A percentile compares a stretch with the other conserved stretches of the same genome.
Evolutionary conservation across 345 rosid species (phyloP).

Genomic region (Boechera stricta): DNA sequence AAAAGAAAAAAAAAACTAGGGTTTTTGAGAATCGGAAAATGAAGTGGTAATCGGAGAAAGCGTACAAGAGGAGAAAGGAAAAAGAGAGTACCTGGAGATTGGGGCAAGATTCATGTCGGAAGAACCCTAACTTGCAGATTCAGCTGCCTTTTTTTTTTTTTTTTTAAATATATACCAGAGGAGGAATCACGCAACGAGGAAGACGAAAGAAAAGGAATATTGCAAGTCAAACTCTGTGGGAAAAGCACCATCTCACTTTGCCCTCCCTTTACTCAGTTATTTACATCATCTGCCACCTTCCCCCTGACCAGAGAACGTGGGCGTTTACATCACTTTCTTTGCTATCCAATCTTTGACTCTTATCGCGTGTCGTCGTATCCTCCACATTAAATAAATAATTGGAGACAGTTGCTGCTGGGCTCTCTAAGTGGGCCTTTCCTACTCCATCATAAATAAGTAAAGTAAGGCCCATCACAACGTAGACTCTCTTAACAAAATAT

Average conservation of each 20-base stretch:
- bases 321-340: constrained; percentile 13
- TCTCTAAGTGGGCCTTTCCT: constrained; percentile 3
- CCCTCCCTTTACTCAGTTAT: constrained; percentile 3
- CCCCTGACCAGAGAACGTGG: background rate
- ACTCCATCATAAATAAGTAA: background rate
- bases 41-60: constrained; percentile 12
- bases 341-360: constrained; percentile 34
- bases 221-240: constrained; percentile 41
- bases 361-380: constrained; percentile 7
- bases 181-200: constrained; percentile 35
- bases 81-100: constrained; percentile 29
- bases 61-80: constrained; percentile 8
- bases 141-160: constrained; percentile 19
- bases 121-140: constrained; percentile 39
- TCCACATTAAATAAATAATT: background rate
- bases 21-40: constrained; percentile 17
- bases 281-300: constrained; percentile 17
- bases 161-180: background rate
- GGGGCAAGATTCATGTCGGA: constrained; percentile 26
- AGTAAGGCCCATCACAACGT: constrained; percentile 22
- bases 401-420: constrained; percentile 6
- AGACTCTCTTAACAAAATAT: background rate
- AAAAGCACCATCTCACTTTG: background rate
- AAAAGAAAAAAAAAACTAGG: background rate
- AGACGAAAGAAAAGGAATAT: constrained; percentile 46